Evolutionary conservation across 805 yeast species (phyloP).

Genomic region (Yamadazyma phyllophila): DNA sequence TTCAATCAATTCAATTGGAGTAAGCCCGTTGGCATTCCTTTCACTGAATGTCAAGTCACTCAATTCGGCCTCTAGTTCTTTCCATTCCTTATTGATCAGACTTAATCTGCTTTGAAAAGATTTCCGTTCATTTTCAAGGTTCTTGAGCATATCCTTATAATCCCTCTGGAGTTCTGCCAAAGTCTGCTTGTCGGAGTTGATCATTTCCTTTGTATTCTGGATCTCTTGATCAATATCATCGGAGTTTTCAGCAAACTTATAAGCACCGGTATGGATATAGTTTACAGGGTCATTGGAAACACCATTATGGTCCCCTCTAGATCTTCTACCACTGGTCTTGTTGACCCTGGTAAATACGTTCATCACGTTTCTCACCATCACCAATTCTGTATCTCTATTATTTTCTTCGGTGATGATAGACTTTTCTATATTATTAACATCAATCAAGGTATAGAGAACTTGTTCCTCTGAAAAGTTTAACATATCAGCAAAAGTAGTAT

Average conservation of each 20-base stretch:
- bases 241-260: slow-evolving; percentile 8
- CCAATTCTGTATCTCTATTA: slow-evolving; percentile 46
- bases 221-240: slow-evolving; percentile 2
- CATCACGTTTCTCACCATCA: slow-evolving; percentile 35
- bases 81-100: neutral
- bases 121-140: slow-evolving; percentile 2
- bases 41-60: slow-evolving; percentile 6
- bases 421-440: slow-evolving; percentile 57
- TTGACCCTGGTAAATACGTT: slow-evolving; percentile 44
- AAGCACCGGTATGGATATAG: slow-evolving; percentile 23
- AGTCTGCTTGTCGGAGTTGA: slow-evolving; percentile 11
- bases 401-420: slow-evolving; percentile 52
- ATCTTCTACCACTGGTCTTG: slow-evolving; percentile 45
- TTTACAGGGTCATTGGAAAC: slow-evolving; percentile 54
- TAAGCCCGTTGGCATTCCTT: neutral
- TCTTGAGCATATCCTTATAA: slow-evolving; percentile 7
- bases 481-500: slow-evolving; percentile 57
- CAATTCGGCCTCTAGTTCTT: neutral
- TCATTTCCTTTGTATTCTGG: neutral
- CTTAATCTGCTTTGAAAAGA: neutral
- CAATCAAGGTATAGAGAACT: slow-evolving; percentile 63
- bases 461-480: slow-evolving; percentile 54
- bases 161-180: slow-evolving; percentile 8
- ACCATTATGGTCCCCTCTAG: slow-evolving; percentile 35
- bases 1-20: slow-evolving; percentile 1